Percentiles rank a stretch among this genome's conserved stretches.
Conservation (phyloP, 768 basidiomycete species). For the Pisolithus tinctorius region DNA sequence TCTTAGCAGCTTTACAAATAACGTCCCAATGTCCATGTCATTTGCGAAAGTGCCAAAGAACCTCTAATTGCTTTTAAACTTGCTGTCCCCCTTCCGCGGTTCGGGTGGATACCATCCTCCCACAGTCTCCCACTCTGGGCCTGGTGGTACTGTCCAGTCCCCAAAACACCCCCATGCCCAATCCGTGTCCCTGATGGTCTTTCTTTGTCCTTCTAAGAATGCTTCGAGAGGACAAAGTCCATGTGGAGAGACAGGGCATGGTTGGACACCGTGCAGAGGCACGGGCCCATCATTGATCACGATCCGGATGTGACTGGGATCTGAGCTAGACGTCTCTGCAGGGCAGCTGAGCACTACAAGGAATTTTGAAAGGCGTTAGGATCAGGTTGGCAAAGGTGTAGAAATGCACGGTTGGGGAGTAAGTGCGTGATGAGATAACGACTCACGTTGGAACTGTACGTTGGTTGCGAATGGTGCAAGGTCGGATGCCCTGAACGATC, state of each 20-base stretch:
- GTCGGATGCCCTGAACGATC: conserved; percentile 67
- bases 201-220: conserved; percentile 65
- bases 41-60: too few relatives aligned
- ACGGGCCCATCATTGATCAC: conserved; percentile 86
- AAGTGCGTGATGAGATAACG: conserved; percentile 13
- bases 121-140: conserved; percentile 59
- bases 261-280: conserved; percentile 70
- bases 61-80: too few relatives aligned
- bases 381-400: background rate
- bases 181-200: conserved; percentile 58
- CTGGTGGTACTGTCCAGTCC: conserved; percentile 65
- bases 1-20: too few relatives aligned
- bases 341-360: conserved; percentile 55
- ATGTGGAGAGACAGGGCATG: conserved; percentile 51
- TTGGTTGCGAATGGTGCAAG: conserved; percentile 87
- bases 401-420: background rate
- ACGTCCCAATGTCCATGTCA: too few relatives aligned
- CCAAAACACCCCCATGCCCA: conserved; percentile 74
- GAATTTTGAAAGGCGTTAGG: background rate
- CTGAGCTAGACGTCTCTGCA: conserved; percentile 28
- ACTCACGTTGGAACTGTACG: conserved; percentile 76
- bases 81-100: background rate
- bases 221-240: conserved; percentile 72
- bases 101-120: conserved; percentile 20
- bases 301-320: conserved; percentile 59